These are phyloP conservation scores for Colletotrichum falcatum DNA, from an alignment of 2,329 filamentous ascomycete genomes.

Conservation along the genomic window DNA sequence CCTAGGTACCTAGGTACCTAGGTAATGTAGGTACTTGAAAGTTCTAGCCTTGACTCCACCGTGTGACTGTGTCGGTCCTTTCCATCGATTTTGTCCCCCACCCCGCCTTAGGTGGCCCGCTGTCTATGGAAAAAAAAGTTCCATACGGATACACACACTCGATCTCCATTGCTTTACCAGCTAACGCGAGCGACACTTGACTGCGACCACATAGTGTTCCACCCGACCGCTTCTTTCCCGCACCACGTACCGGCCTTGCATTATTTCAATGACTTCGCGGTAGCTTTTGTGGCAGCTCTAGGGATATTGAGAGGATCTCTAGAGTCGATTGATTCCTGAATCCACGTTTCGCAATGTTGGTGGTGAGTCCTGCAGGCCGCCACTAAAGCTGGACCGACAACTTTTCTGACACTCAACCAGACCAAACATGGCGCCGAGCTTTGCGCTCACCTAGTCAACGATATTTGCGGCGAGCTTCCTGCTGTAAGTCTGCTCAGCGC, in stretches of 20 bases:
- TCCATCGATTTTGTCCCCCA: constrained; percentile 37
- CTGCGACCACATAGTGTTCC: constrained; percentile 7
- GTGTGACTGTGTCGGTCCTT: constrained; percentile 37
- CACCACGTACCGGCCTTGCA: constrained; percentile 24
- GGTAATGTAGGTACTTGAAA: not conserved
- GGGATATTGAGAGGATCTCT: constrained; percentile 84
- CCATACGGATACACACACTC: constrained; percentile 15
- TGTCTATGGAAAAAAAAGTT: constrained; percentile 38
- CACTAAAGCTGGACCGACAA: not conserved
- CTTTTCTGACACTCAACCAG: constrained; percentile 50
- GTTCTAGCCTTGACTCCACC: constrained; percentile 28
- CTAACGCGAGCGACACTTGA: constrained; percentile 29
- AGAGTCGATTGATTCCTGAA: constrained; percentile 70
- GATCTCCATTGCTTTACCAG: constrained; percentile 4
- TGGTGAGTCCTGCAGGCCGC: constrained; percentile 57
- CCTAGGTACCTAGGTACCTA: constrained; percentile 7
- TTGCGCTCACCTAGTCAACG: constrained; percentile 88
- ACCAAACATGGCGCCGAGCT: constrained; percentile 86
- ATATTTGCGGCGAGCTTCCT: constrained; percentile 90
- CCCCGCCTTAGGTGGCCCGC: constrained; percentile 39
- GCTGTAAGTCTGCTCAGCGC: constrained; percentile 71
- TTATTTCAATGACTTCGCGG: constrained; percentile 69
- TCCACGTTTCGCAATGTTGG: constrained; percentile 50
- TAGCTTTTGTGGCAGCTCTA: constrained; percentile 80
- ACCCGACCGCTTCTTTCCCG: constrained; percentile 10